Evolutionary conservation across 1,284 basidiomycete genomes (phyloP), one percentile per base, ranked within the genome.

Genomic region (Ceratobasidium sp.): DNA sequence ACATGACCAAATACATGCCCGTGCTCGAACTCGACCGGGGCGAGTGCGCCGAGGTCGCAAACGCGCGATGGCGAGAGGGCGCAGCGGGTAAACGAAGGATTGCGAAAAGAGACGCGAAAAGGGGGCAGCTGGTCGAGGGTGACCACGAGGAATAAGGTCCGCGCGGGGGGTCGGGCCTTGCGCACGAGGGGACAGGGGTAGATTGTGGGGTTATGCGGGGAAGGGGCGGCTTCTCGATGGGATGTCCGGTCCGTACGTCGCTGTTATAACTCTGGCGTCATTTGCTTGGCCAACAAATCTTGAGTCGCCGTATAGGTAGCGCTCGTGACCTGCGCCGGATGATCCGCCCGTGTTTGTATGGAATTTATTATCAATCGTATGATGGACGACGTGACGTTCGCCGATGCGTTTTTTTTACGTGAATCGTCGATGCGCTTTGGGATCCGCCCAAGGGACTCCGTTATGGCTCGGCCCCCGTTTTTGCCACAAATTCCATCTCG

Each of bases 41-140:
- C 44, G 93, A 94, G 78, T 88, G 88, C 23, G 91, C 94, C 0
- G 93, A 95, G 55, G 89, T 90, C 20, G 89, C 91, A 18, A 97
- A 98, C 83, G 90, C 90, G 82, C 89, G 92, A 77, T 97, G 94
- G 93, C 88, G 91, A 79, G 84, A 88, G 28, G 91, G 92, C 15
- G 80, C 82, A 49, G 84, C 82, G 20, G 78, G 75, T 56, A 79
- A 80, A 56, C 77, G 80, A 55, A 80, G 68, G 58, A 55, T 69
- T 12, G 78, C 68, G n/a, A 79, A 70, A 51, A 18, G 72, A 10
- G 61, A 23, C 20, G 49, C 46, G 15, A 75, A 75, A 42, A 55
- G 23, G n/a, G 28, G 23, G n/a, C n/a, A n/a, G n/a, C n/a, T n/a
- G n/a, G n/a, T n/a, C n/a, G n/a, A n/a, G 46, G n/a, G n/a, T n/a